Evolutionary conservation across 1,284 basidiomycete genomes (phyloP).

Genomic region (Boletus albobrunnescens): DNA sequence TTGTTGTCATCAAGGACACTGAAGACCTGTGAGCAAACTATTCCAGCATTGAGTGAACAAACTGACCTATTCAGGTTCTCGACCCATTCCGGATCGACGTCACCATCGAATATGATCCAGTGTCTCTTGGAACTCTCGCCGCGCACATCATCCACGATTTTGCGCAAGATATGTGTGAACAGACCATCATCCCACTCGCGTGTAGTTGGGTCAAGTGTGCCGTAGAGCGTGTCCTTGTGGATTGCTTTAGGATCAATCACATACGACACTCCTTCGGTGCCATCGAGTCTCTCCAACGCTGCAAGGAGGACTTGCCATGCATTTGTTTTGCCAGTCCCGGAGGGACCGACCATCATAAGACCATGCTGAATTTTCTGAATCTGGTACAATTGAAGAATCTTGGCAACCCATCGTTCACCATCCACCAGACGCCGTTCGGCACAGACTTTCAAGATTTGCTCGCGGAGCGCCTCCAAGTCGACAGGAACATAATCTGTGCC

Average conservation of each 20-base stretch:
- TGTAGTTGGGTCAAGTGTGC: slow-evolving; percentile 94
- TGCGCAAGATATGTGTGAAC: slow-evolving; percentile 96
- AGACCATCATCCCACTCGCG: slow-evolving; percentile 99
- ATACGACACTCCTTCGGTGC: slow-evolving; percentile 88
- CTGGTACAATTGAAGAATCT: slow-evolving; percentile 97
- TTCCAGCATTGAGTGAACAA: slow-evolving; percentile 1
- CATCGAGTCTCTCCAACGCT: slow-evolving; percentile 90
- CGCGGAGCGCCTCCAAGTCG: slow-evolving; percentile 80
- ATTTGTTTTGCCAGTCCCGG: slow-evolving; percentile 95
- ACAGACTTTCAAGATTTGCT: slow-evolving; percentile 86
- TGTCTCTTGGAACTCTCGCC: slow-evolving; percentile 96
- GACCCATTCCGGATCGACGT: slow-evolving; percentile 99
- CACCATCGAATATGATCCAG: slow-evolving; percentile 99
- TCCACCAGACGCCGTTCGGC: slow-evolving; percentile 79
- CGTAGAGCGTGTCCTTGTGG: slow-evolving; percentile 97
- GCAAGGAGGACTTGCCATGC: slow-evolving; percentile 94
- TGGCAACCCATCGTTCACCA: slow-evolving; percentile 89
- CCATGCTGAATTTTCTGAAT: slow-evolving; percentile 99
- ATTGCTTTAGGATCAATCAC: slow-evolving; percentile 99
- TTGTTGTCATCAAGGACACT: slow-evolving; percentile 99
- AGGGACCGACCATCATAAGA: slow-evolving; percentile 99
- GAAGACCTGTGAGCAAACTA: slow-evolving; percentile 13
- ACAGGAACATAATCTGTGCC: slow-evolving; percentile 90
- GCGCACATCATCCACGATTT: slow-evolving; percentile 97
- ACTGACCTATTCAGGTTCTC: slow-evolving; percentile 96